phyloP scores from a whole-genome alignment of 345 rosid species.

The Salix dunnii region DNA sequence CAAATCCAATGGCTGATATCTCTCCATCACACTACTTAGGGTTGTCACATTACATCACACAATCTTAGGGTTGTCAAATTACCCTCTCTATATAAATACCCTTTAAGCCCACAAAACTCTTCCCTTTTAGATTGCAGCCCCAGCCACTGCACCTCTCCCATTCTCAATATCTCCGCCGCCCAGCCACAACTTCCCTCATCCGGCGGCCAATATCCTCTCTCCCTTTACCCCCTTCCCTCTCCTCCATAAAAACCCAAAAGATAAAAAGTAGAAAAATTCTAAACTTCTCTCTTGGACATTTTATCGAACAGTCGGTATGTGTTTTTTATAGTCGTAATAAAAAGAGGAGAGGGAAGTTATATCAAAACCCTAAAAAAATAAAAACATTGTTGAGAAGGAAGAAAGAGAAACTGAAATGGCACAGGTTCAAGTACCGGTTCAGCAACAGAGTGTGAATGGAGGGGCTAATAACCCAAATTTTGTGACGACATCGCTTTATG shows the following conservation, averaged over 20 bases:
- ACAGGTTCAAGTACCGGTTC: constrained; percentile 61
- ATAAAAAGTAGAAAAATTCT: constrained; percentile 17
- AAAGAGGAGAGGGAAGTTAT: constrained; percentile 77
- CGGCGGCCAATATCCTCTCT: constrained; percentile 60
- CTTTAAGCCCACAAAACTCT: background rate
- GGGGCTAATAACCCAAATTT: constrained; percentile 39
- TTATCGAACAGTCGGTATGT: constrained; percentile 15
- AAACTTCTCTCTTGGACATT: constrained; percentile 4
- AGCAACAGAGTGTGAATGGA: constrained; percentile 48
- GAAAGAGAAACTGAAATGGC: constrained; percentile 41
- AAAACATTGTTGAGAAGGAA: background rate
- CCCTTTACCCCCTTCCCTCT: constrained; percentile 26
- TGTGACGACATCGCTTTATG: constrained; percentile 77
- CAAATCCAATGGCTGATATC: constrained; percentile 34
- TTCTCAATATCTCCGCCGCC: constrained; percentile 38
- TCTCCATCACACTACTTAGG: constrained; percentile 20
- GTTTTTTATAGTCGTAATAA: constrained; percentile 26
- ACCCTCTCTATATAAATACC: constrained; percentile 1
- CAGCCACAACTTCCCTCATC: constrained; percentile 24
- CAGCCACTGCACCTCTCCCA: background rate
- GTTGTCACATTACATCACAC: constrained; percentile 5
- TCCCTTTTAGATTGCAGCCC: constrained; percentile 12
- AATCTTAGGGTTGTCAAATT: constrained; percentile 28
- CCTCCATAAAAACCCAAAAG: constrained; percentile 17
- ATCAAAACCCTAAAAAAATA: constrained; percentile 10